A percentile compares a stretch with the other conserved stretches of the same genome.
Conservation (phyloP, 768 basidiomycete species). For the Mycena pura region DNA sequence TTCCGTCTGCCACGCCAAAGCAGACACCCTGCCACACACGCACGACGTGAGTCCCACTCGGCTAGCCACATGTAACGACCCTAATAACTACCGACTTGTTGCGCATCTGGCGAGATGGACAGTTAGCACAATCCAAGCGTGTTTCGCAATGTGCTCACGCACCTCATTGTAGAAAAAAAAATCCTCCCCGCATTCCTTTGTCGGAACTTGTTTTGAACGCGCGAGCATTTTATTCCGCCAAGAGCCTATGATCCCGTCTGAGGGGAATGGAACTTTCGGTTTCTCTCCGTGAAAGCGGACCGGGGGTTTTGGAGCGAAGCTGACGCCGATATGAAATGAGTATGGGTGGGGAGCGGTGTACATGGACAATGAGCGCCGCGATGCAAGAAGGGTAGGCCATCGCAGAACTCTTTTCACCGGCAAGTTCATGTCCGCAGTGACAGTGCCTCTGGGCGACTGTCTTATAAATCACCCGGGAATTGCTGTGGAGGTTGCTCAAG, state of each 20-base stretch:
- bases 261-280: slow-evolving; percentile 20
- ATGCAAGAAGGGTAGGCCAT: slow-evolving; percentile 3
- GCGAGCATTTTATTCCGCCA: slow-evolving; percentile 25
- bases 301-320: slow-evolving; percentile 25
- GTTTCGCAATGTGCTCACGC: no score
- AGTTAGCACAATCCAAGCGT: neutral
- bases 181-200: slow-evolving; percentile 21
- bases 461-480: neutral
- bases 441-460: no score
- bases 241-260: slow-evolving; percentile 21
- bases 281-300: slow-evolving; percentile 12
- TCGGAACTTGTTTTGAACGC: slow-evolving; percentile 15
- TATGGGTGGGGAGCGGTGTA: slow-evolving; percentile 13
- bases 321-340: slow-evolving; percentile 22
- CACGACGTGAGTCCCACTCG: neutral
- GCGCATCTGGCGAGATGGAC: slow-evolving; percentile 15
- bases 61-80: neutral
- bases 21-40: slow-evolving; percentile 50
- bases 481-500: no score
- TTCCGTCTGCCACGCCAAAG: slow-evolving; percentile 72
- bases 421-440: slow-evolving; percentile 12
- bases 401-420: slow-evolving; percentile 2
- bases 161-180: slow-evolving; percentile 23
- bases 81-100: slow-evolving; percentile 21
- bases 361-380: slow-evolving; percentile 11